phyloP scores from a whole-genome alignment of 140 eudicot species.

The Bidens hawaiensis region DNA sequence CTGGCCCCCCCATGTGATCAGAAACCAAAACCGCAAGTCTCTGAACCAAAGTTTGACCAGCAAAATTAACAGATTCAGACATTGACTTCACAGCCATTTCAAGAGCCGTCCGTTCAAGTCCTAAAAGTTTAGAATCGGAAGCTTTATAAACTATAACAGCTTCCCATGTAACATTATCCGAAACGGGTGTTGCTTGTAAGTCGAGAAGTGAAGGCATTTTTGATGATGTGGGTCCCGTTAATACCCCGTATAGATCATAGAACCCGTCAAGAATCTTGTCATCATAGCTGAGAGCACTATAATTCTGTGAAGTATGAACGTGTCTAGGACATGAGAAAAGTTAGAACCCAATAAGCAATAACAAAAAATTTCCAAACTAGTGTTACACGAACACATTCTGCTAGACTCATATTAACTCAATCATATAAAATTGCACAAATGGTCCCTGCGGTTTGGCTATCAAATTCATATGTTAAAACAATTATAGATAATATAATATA shows the following conservation, averaged over 20 bases:
- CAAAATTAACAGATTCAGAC: slow-evolving; percentile 41
- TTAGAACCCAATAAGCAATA: slow-evolving; percentile 34
- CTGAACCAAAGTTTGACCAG: slow-evolving; percentile 41
- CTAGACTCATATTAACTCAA: not conserved
- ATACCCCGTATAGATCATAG: slow-evolving; percentile 79
- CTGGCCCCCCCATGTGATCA: slow-evolving; percentile 93
- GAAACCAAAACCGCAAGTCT: slow-evolving; percentile 81
- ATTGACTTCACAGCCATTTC: slow-evolving; percentile 51
- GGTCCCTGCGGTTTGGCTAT: too few relatives aligned
- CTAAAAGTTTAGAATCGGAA: slow-evolving; percentile 63
- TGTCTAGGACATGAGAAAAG: slow-evolving; percentile 56
- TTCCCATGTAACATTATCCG: slow-evolving; percentile 80
- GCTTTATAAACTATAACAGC: slow-evolving; percentile 73
- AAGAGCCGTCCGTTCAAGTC: slow-evolving; percentile 63
- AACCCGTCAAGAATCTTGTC: slow-evolving; percentile 96
- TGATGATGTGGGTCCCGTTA: slow-evolving; percentile 47
- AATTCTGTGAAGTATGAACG: slow-evolving; percentile 82
- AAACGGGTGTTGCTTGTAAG: slow-evolving; percentile 66
- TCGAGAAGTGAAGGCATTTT: slow-evolving; percentile 87
- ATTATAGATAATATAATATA: not conserved
- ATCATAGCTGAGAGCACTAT: slow-evolving; percentile 92
- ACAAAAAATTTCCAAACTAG: not conserved
- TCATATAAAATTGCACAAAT: too few relatives aligned
- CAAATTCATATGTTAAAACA: not conserved
- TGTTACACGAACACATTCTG: slow-evolving; percentile 3